Base-by-base conservation (phyloP, 331 rosid genomes). In the Acacia pycnantha region DNA sequence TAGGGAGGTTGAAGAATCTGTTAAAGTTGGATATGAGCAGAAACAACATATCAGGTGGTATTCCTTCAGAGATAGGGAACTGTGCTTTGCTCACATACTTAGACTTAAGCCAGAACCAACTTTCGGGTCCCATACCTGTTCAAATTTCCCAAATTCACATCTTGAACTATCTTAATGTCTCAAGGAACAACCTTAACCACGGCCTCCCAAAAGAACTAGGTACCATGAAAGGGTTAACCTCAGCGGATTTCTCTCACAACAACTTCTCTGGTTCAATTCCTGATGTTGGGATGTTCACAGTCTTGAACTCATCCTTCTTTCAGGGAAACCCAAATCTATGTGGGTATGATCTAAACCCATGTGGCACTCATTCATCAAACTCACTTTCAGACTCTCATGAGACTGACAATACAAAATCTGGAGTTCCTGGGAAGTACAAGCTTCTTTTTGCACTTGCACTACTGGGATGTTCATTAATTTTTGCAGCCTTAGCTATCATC, bases 21-120 rank as follows among this genome's bases (percentile, higher is more conserved):
- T 90, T 92, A 13, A 93, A 83, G 88, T 68, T 93, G 62, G 99
- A 95, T 78, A 22, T 90, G 27, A 92, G 97, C 86, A 79, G 81
- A 67, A 95, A 95, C 97, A 89, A 90, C 71, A 83, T 95, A 68
- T 88, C 94, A 16, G 97, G 94, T 12, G 73, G 47, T 43, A 88
- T 95, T 71, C 97, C 99, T 51, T 76, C 82, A 4, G 89, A 86
- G 78, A 85, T 93, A 70, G 92, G 97, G 29, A 80, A 88, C 22
- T 92, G 93, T 81, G 43, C 41, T 53, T 81, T 82, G 51, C 90
- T 95, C 73, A 89, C 93, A 37, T 93, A 83, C 81, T 83, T 95
- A 67, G 98, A 95, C 87, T 90, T 95, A 84, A 95, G 98, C 94
- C 97, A 90, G 79, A 95, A 95, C 87, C 90, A 92, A 33, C 88